Percentiles rank a stretch among this genome's conserved stretches.
Conservation (phyloP, 2,329 filamentous ascomycete genomes). For the Fulvia fulva region DNA sequence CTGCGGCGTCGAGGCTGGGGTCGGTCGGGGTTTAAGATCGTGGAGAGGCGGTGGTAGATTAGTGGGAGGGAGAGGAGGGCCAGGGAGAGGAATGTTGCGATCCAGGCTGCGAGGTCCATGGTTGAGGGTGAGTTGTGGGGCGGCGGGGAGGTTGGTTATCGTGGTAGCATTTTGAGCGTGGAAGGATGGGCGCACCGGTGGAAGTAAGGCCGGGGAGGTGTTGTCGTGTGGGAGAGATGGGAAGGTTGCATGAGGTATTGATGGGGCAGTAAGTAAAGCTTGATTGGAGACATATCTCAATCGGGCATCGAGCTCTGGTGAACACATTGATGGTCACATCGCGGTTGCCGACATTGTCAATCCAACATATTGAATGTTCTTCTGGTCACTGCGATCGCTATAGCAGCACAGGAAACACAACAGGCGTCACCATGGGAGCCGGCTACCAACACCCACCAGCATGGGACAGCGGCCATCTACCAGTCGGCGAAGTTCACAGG, state of each 20-base stretch:
- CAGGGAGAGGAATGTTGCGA: conserved; percentile 9
- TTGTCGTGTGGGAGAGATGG: too few relatives aligned
- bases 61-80: conserved; percentile 34
- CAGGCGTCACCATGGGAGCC: not conserved
- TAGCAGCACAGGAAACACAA: too few relatives aligned
- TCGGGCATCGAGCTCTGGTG: too few relatives aligned
- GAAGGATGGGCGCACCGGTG: too few relatives aligned
- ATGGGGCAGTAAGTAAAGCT: too few relatives aligned
- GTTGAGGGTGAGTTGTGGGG: not conserved
- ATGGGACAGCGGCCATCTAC: conserved; percentile 74
- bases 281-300: too few relatives aligned
- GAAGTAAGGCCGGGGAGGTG: too few relatives aligned
- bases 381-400: too few relatives aligned
- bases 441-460: conserved; percentile 34
- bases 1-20: conserved; percentile 26
- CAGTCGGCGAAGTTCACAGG: conserved; percentile 11
- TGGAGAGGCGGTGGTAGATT: conserved; percentile 37
- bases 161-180: not conserved
- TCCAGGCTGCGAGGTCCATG: not conserved
- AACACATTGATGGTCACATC: too few relatives aligned
- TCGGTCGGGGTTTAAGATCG: conserved; percentile 36
- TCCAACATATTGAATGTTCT: too few relatives aligned
- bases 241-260: too few relatives aligned
- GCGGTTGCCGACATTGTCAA: too few relatives aligned
- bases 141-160: not conserved